Percentiles rank a stretch among this genome's conserved stretches.
These are phyloP conservation scores for Teratosphaeria zuluensis DNA, from an alignment of 2,329 filamentous ascomycete species.

Conservation along the genomic window DNA sequence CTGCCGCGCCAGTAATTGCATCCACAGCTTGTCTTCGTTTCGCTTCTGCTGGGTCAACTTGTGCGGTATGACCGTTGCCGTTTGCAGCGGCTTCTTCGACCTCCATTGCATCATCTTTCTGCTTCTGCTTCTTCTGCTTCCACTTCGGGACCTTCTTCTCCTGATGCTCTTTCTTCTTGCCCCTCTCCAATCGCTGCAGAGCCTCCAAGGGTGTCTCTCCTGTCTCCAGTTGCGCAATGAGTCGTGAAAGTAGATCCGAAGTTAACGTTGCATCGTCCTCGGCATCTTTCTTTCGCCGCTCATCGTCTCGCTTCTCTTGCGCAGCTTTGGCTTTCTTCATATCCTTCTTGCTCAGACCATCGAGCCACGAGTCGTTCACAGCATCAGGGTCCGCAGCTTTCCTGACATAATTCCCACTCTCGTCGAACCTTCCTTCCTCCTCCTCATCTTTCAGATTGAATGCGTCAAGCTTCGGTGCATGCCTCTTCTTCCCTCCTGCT, in stretches of 20 bases:
- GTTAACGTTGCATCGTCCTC: slow-evolving; percentile 67
- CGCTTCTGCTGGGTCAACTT: slow-evolving; percentile 53
- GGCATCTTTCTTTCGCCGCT: slow-evolving; percentile 59
- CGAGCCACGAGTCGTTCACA: slow-evolving; percentile 83
- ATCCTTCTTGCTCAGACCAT: slow-evolving; percentile 86
- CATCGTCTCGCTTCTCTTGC: slow-evolving; percentile 72
- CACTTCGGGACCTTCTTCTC: slow-evolving; percentile 48
- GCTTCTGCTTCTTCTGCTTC: slow-evolving; percentile 44
- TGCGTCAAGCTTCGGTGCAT: slow-evolving; percentile 87
- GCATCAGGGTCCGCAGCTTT: slow-evolving; percentile 84
- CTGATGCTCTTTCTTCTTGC: slow-evolving; percentile 44
- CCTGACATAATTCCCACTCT: slow-evolving; percentile 80
- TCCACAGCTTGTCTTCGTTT: slow-evolving; percentile 66
- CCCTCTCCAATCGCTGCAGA: slow-evolving; percentile 57
- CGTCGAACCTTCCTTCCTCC: slow-evolving; percentile 87
- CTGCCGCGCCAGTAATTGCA: slow-evolving; percentile 78
- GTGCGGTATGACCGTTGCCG: slow-evolving; percentile 33
- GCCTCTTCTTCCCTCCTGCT: slow-evolving; percentile 78
- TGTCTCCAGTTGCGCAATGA: slow-evolving; percentile 65
- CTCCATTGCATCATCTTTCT: slow-evolving; percentile 54
- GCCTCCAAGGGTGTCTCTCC: slow-evolving; percentile 86
- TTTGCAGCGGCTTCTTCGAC: slow-evolving; percentile 42
- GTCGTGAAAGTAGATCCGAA: slow-evolving; percentile 59
- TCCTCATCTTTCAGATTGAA: slow-evolving; percentile 90
- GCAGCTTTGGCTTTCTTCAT: slow-evolving; percentile 82